phyloP scores from a whole-genome alignment of 169 alveolate species.

The Plasmodium knowlesi region DNA sequence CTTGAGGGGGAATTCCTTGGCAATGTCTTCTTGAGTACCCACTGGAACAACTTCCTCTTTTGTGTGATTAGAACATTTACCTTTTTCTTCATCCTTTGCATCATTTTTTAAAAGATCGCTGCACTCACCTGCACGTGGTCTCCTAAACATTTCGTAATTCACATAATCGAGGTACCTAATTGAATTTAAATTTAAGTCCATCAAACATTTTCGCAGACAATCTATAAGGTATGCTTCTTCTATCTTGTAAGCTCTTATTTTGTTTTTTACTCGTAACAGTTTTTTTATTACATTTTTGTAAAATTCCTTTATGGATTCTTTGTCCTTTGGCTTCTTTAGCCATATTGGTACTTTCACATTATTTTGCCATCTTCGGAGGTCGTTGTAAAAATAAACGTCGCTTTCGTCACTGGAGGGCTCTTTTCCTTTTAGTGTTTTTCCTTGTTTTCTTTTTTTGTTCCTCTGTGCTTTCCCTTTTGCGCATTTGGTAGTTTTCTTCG shows the following conservation, averaged over 20 bases:
- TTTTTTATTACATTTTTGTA: slow-evolving; percentile 68
- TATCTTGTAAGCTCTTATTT: slow-evolving; percentile 71
- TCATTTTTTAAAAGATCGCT: neutral
- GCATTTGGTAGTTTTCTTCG: neutral
- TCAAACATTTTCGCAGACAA: slow-evolving; percentile 66
- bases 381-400: slow-evolving; percentile 71
- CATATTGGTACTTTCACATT: slow-evolving; percentile 67
- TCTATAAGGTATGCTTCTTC: slow-evolving; percentile 69
- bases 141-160: slow-evolving; percentile 38
- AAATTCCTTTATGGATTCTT: slow-evolving; percentile 60
- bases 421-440: neutral
- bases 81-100: neutral
- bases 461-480: slow-evolving; percentile 3
- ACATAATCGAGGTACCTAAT: neutral
- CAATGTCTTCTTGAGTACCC: neutral
- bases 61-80: neutral
- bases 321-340: slow-evolving; percentile 72
- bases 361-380: slow-evolving; percentile 63
- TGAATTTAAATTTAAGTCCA: slow-evolving; percentile 40
- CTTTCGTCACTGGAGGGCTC: slow-evolving; percentile 9
- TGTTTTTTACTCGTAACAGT: slow-evolving; percentile 71
- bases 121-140: neutral
- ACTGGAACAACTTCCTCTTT: neutral
- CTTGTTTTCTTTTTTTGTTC: slow-evolving; percentile 3
- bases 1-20: neutral